phyloP scores from a whole-genome alignment of 75 land plant genomes.

The Sequoiadendron giganteum region DNA sequence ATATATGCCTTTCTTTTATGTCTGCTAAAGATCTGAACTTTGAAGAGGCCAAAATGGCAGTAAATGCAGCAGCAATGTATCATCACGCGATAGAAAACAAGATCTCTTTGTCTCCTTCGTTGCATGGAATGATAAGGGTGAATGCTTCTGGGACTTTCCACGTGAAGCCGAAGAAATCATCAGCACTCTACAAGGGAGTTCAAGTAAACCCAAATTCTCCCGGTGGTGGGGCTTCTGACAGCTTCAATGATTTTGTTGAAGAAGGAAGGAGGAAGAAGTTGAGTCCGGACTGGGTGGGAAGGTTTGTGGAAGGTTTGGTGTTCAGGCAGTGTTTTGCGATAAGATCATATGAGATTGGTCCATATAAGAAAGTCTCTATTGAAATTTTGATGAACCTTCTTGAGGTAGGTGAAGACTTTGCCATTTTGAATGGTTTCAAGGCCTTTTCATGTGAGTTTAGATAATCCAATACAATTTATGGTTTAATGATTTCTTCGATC shows the following conservation, averaged over 20 bases:
- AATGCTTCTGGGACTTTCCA: background rate
- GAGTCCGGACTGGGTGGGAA: constrained; percentile 59
- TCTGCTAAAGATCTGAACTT: background rate
- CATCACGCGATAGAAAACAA: background rate
- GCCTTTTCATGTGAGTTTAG: background rate
- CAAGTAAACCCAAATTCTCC: constrained; percentile 54
- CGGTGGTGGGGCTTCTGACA: constrained; percentile 14
- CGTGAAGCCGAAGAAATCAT: background rate
- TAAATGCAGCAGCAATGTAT: background rate
- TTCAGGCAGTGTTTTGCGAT: constrained; percentile 69
- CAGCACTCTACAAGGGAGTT: constrained; percentile 15
- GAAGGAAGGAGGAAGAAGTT: constrained; percentile 55
- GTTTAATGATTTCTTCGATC: too few species aligned
- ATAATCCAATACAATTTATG: background rate
- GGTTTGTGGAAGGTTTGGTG: constrained; percentile 46
- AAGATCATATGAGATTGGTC: constrained; percentile 77
- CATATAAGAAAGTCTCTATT: constrained; percentile 68
- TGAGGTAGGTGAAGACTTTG: constrained; percentile 35
- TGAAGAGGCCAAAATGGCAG: constrained; percentile 7
- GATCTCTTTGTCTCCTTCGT: background rate
- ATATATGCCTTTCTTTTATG: background rate
- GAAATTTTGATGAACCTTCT: constrained; percentile 71
- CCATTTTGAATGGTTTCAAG: too few species aligned
- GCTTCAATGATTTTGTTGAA: constrained; percentile 8
- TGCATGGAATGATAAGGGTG: too few species aligned